Evolutionary conservation across 106 monocot genomes (phyloP).

Genomic region (Allium fistulosum): DNA sequence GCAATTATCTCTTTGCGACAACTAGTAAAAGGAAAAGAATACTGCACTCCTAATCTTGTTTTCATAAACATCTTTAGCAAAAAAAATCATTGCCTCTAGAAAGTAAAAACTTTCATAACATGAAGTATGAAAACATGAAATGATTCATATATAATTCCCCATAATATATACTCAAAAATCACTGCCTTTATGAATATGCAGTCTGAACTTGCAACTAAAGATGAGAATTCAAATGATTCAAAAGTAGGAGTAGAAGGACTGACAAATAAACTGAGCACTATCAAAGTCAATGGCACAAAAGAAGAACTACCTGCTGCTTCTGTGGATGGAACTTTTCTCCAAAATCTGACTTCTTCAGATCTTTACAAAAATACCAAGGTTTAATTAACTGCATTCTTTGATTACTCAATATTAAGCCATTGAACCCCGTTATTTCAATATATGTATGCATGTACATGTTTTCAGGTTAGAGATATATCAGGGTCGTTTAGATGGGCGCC

Average conservation of each 20-base stretch:
- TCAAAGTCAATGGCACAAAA: conserved; percentile 17
- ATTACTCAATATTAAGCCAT: background rate
- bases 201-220: conserved; percentile 44
- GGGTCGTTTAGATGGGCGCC: conserved; percentile 92
- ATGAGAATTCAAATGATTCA: conserved; percentile 6
- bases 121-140: too few species aligned
- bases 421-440: background rate
- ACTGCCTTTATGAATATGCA: conserved; percentile 11
- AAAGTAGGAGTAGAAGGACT: conserved; percentile 17
- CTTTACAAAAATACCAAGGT: conserved; percentile 72
- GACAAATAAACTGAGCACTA: conserved; percentile 19
- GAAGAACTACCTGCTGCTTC: conserved; percentile 20
- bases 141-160: too few species aligned
- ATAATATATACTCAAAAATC: too few species aligned
- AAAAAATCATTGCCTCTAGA: too few species aligned
- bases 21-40: too few species aligned
- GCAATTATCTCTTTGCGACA: too few species aligned
- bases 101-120: too few species aligned
- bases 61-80: too few species aligned
- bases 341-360: conserved; percentile 57
- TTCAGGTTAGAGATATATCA: conserved; percentile 66
- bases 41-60: too few species aligned
- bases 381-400: too few species aligned
- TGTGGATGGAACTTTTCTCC: conserved; percentile 50
- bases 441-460: too few species aligned